phyloP scores from a whole-genome alignment of 225 moss, liverwort and hornwort genomes.

The Pseudoscleropodium purum region DNA sequence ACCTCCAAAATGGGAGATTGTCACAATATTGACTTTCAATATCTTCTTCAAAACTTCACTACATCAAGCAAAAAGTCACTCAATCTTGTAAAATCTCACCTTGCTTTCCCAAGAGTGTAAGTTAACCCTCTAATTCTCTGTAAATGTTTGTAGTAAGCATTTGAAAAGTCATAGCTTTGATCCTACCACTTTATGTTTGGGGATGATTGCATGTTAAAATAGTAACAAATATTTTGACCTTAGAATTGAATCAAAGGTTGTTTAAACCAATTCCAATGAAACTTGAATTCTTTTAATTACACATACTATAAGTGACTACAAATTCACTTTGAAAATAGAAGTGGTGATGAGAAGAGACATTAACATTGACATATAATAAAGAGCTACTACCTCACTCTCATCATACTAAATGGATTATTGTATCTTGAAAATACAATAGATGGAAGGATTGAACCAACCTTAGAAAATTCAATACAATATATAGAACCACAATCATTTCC shows the following conservation, averaged over 20 bases:
- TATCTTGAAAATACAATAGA: not conserved
- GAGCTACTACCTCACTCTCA: not conserved
- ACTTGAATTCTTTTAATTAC: not conserved
- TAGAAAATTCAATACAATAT: not conserved
- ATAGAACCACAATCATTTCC: rapidly evolving
- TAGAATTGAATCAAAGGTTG: not conserved
- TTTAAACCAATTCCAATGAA: not conserved
- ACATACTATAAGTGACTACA: not conserved
- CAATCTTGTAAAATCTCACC: not conserved
- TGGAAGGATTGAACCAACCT: not conserved
- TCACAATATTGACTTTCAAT: not conserved
- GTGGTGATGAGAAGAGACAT: not conserved
- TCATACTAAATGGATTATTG: not conserved
- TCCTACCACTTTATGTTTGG: rapidly evolving
- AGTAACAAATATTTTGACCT: not conserved
- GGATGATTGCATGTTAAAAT: not conserved
- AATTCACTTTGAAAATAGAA: not conserved
- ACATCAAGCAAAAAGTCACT: not conserved
- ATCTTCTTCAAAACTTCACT: not conserved
- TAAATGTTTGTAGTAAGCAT: not conserved
- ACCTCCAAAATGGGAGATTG: rapidly evolving
- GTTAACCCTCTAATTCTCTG: not conserved
- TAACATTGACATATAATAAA: not conserved
- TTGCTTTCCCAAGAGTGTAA: not conserved
- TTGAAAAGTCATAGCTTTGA: not conserved